Percentiles rank a stretch among this genome's conserved stretches.
Conservation (phyloP, 192 early-diverging fungal species). For the Umbelopsis vinacea region DNA sequence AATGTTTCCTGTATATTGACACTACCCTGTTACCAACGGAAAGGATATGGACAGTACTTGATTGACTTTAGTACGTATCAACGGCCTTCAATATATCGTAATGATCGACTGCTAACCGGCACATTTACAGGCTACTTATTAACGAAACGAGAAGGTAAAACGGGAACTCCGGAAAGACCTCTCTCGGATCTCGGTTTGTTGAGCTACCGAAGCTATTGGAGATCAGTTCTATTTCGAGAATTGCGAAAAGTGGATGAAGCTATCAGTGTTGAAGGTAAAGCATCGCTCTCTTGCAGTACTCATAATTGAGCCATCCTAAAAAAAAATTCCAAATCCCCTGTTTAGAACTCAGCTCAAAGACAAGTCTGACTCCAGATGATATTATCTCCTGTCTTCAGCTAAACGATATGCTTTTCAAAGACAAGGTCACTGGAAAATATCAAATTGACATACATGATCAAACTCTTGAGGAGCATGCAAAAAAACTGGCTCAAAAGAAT, state of each 20-base stretch:
- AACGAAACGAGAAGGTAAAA: constrained; percentile 72
- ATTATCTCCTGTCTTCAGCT: constrained; percentile 76
- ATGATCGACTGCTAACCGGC: no score
- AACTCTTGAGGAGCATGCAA: constrained; percentile 49
- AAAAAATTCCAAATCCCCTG: neutral
- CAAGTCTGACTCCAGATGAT: constrained; percentile 83
- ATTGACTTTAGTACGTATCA: constrained; percentile 84
- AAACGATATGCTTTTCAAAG: constrained; percentile 48
- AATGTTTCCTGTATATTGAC: constrained; percentile 96
- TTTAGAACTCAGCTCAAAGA: constrained; percentile 63
- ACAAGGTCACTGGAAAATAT: constrained; percentile 40
- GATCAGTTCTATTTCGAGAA: constrained; percentile 69
- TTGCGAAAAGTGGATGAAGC: constrained; percentile 58
- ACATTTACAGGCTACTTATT: constrained; percentile 71
- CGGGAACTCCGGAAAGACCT: constrained; percentile 90
- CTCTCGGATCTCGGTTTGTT: constrained; percentile 87
- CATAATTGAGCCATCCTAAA: neutral
- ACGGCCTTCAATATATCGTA: neutral
- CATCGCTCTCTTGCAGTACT: neutral
- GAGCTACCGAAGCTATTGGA: constrained; percentile 92
- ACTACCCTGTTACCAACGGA: constrained; percentile 85
- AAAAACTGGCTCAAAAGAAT: constrained; percentile 50
- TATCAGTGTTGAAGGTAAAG: constrained; percentile 53
- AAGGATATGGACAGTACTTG: constrained; percentile 90
- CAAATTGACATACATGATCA: constrained; percentile 51